Evolutionary conservation across 2,329 filamentous ascomycete species (phyloP), one percentile per base, ranked within the genome.

Genomic region (Nigrograna mackinnonii): DNA sequence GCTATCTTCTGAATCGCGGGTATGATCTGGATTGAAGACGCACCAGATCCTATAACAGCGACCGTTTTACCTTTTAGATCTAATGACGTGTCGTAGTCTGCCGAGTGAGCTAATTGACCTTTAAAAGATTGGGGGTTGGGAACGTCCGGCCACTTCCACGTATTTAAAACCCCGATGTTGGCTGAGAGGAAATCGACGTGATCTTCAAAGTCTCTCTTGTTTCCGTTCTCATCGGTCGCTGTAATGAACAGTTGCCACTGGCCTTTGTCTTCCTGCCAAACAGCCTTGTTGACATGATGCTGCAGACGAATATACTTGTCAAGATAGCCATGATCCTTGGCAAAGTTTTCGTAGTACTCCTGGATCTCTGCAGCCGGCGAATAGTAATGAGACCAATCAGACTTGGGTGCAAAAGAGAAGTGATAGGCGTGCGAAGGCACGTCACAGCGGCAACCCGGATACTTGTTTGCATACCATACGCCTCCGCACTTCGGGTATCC

Each of bases 241-340:
- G 31, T 34, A 9, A 18, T 18, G 31, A 17, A 13, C 31, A 36
- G 7, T 39, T 46, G 11, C 72, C 39, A 21, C 59, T 51, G 7
- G 14, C 69, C 70, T 71, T 37, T 61, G 59, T n/a, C 47, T 20
- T 68, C 60, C 20, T 65, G 34, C 68, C 68, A 72, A 3, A 40
- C 34, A 2, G 66, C 59, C 21, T 55, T 52, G 1, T 47, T 42
- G 3, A 71, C 67, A 4, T 51, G 45, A 17, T 60, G 55, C 20
- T 65, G 53, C n/a, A 66, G 54, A 19, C 63, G 46, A 3, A 71
- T 43, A 26, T 66, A 46, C 12, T 59, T 43, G 18, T 60, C 58
- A 1, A 68, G 49, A 18, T 13, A 18, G 16, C 58, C 50, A 47
- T 57, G 68, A 46, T 70, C 67, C 21, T 56, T 49, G 3, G 60